Evolutionary conservation across 106 monocot genomes (phyloP).

Genomic region (Allium sativum): DNA sequence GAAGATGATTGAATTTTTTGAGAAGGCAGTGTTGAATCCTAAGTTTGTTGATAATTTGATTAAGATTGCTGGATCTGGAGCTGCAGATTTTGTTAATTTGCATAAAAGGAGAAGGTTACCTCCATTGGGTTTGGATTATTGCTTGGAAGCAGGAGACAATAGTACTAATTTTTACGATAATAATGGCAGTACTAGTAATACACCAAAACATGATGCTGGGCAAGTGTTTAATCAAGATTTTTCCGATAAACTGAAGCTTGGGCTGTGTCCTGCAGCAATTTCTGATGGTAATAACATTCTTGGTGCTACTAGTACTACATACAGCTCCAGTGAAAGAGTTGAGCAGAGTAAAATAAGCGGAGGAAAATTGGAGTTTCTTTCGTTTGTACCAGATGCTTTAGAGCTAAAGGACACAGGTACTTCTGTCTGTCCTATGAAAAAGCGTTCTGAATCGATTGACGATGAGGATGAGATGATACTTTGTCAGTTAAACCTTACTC

Average conservation of each 20-base stretch:
- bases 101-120: slow-evolving; percentile 62
- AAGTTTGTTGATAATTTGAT: slow-evolving; percentile 49
- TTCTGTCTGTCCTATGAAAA: slow-evolving; percentile 44
- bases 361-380: slow-evolving; percentile 15
- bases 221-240: slow-evolving; percentile 39
- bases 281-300: slow-evolving; percentile 25
- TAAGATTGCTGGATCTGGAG: slow-evolving; percentile 25
- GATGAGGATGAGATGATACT: slow-evolving; percentile 41
- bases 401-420: slow-evolving; percentile 48
- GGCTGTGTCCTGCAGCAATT: slow-evolving; percentile 46
- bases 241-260: slow-evolving; percentile 67
- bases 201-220: slow-evolving; percentile 18
- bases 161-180: background rate
- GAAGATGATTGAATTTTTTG: slow-evolving; percentile 55
- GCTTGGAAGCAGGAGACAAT: slow-evolving; percentile 8
- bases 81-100: slow-evolving; percentile 16
- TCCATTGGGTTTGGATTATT: slow-evolving; percentile 17
- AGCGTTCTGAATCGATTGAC: slow-evolving; percentile 7
- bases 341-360: slow-evolving; percentile 3
- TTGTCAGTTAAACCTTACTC: slow-evolving; percentile 70
- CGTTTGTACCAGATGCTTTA: slow-evolving; percentile 27
- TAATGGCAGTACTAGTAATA: slow-evolving; percentile 5
- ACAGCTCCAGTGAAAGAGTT: slow-evolving; percentile 27
- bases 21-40: slow-evolving; percentile 38
- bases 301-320: slow-evolving; percentile 27